Percentiles rank a stretch among this genome's conserved stretches.
Evolutionary conservation across 2,329 filamentous ascomycete genomes (phyloP).

Genomic region (Cercospora janseana): DNA sequence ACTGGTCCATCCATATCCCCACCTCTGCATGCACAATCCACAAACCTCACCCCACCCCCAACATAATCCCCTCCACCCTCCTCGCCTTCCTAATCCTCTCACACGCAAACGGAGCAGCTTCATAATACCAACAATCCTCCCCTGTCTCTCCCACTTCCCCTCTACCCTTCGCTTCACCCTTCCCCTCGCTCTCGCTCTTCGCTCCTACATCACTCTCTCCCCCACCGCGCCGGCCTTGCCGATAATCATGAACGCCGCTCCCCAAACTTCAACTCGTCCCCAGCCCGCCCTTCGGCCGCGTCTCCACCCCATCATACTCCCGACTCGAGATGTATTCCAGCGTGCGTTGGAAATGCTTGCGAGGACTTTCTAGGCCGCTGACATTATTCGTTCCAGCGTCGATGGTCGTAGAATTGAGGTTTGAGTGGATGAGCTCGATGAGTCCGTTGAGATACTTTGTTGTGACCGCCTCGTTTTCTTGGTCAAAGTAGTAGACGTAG

Average conservation of each 20-base stretch:
- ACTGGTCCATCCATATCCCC: not conserved
- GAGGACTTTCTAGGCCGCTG: constrained; percentile 79
- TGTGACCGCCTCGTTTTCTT: constrained; percentile 97
- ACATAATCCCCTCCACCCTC: constrained; percentile 2
- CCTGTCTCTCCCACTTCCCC: too few species aligned
- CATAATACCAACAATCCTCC: constrained; percentile 5
- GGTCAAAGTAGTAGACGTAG: constrained; percentile 99
- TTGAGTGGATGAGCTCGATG: constrained; percentile 97
- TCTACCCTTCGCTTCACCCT: not conserved
- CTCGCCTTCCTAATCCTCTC: constrained; percentile 6
- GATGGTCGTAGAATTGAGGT: constrained; percentile 63
- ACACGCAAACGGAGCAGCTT: constrained; percentile 4
- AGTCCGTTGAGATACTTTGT: constrained; percentile 97
- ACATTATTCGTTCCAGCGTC: constrained; percentile 65
- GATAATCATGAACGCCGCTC: constrained; percentile 5
- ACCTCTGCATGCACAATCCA: not conserved
- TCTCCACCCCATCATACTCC: constrained; percentile 88
- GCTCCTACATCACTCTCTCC: not conserved
- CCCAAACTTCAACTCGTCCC: constrained; percentile 10
- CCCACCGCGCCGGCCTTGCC: not conserved
- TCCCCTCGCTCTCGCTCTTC: not conserved
- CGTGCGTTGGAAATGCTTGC: constrained; percentile 91
- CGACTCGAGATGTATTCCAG: constrained; percentile 88
- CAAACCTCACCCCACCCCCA: not conserved
- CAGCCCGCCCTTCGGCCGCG: constrained; percentile 49